phyloP scores from a whole-genome alignment of 176 grass and related monocot genomes.

The Elaeis guineensis region DNA sequence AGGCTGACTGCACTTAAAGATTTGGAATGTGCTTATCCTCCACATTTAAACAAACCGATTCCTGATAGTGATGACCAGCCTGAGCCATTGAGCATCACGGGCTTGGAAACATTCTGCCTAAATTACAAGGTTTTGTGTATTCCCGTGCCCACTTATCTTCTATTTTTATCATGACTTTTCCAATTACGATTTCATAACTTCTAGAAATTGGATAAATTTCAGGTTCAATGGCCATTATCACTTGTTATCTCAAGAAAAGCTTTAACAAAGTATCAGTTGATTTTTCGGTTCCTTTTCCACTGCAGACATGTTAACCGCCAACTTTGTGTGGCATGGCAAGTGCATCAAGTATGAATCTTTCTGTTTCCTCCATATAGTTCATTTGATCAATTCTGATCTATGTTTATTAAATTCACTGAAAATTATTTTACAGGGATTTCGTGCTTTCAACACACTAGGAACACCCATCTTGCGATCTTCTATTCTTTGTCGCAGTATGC shows the following conservation, averaged over 20 bases:
- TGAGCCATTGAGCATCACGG: conserved; percentile 61
- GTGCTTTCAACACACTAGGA: conserved; percentile 60
- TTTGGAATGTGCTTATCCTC: conserved; percentile 42
- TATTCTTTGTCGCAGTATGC: conserved; percentile 91
- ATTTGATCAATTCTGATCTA: conserved; percentile 10
- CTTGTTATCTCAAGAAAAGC: conserved; percentile 95
- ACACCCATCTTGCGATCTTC: conserved; percentile 80
- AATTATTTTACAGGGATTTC: conserved; percentile 46
- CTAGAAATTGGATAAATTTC: conserved; percentile 8
- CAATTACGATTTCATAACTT: too few relatives aligned
- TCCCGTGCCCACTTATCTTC: conserved; percentile 7
- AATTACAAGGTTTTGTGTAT: conserved; percentile 66
- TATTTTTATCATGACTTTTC: not conserved
- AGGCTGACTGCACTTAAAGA: conserved; percentile 69
- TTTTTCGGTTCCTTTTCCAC: conserved; percentile 90
- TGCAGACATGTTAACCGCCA: conserved; percentile 93
- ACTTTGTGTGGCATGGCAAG: conserved; percentile 89
- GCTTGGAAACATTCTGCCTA: conserved; percentile 82
- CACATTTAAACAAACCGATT: conserved; percentile 37
- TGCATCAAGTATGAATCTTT: conserved; percentile 56
- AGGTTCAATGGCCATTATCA: conserved; percentile 96
- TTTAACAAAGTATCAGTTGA: conserved; percentile 94
- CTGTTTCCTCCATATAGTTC: conserved; percentile 5
- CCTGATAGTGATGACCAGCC: conserved; percentile 37
- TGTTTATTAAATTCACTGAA: not conserved